Evolutionary conservation across 129 eudicot genomes (phyloP).

Genomic region (Tagetes erecta): DNA sequence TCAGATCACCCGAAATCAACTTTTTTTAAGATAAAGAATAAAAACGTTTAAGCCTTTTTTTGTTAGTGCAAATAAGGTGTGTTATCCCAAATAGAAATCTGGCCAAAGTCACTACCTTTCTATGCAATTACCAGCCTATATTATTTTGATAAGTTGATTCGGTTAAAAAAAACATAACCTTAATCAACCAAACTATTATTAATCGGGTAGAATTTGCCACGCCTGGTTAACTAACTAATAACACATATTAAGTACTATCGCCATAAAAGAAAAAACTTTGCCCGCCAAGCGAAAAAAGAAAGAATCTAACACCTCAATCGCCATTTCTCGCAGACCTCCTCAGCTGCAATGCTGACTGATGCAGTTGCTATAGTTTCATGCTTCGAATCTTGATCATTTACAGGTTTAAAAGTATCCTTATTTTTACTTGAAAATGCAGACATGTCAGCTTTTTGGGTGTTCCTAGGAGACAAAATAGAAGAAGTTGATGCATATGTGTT

Average conservation of each 20-base stretch:
- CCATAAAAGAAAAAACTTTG: slow-evolving; percentile 2
- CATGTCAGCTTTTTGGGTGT: slow-evolving; percentile 36
- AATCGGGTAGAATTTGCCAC: neutral
- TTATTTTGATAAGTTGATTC: neutral
- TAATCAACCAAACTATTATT: neutral
- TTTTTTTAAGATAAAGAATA: neutral
- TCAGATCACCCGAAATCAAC: neutral
- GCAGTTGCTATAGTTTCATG: slow-evolving; percentile 40
- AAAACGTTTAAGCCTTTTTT: slow-evolving; percentile 9
- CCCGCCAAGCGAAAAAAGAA: slow-evolving; percentile 14
- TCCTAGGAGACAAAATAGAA: slow-evolving; percentile 42
- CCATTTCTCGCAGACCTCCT: slow-evolving; percentile 94
- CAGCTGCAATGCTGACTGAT: slow-evolving; percentile 66
- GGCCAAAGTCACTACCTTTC: neutral
- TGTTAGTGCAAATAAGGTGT: slow-evolving; percentile 2
- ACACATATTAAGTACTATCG: neutral
- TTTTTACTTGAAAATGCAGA: slow-evolving; percentile 36
- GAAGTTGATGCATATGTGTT: slow-evolving; percentile 26
- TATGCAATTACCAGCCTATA: neutral
- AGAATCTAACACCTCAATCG: slow-evolving; percentile 64
- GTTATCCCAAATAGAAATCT: slow-evolving; percentile 13
- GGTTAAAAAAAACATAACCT: neutral
- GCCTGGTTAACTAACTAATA: slow-evolving; percentile 2
- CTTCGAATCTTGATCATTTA: slow-evolving; percentile 43
- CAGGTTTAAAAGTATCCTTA: slow-evolving; percentile 33